Conservation (phyloP, 129 eudicot genomes). For the Pulicaria dysenterica region DNA sequence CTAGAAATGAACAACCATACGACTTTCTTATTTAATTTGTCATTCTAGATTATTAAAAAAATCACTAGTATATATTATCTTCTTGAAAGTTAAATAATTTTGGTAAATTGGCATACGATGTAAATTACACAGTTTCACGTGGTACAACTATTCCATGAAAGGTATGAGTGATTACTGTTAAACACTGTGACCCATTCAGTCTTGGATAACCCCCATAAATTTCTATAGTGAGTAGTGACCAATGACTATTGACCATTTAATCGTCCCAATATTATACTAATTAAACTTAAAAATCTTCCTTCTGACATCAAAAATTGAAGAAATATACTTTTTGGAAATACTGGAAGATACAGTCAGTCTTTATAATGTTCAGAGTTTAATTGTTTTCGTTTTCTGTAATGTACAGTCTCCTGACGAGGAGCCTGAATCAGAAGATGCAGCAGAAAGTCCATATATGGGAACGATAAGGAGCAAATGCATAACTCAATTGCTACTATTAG, state of each 20-base stretch:
- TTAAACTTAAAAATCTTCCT: background rate
- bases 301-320: background rate
- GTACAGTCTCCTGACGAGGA: constrained; percentile 58
- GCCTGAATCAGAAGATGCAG: constrained; percentile 50
- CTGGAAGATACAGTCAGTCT: background rate
- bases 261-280: background rate
- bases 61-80: background rate
- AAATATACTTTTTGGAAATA: background rate
- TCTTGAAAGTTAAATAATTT: background rate
- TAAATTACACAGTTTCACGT: background rate
- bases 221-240: background rate
- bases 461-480: constrained; percentile 42
- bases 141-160: background rate
- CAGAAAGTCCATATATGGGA: constrained; percentile 54
- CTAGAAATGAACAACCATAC: background rate
- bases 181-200: background rate
- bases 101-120: constrained; percentile 1
- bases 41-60: background rate
- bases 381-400: constrained; percentile 11
- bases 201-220: background rate
- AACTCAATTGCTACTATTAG: constrained; percentile 42
- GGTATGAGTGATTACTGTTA: background rate
- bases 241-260: constrained; percentile 11
- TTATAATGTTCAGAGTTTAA: background rate
- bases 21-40: background rate